Conservation (phyloP, 2,329 filamentous ascomycete genomes). For the Shiraia bambusicola region DNA sequence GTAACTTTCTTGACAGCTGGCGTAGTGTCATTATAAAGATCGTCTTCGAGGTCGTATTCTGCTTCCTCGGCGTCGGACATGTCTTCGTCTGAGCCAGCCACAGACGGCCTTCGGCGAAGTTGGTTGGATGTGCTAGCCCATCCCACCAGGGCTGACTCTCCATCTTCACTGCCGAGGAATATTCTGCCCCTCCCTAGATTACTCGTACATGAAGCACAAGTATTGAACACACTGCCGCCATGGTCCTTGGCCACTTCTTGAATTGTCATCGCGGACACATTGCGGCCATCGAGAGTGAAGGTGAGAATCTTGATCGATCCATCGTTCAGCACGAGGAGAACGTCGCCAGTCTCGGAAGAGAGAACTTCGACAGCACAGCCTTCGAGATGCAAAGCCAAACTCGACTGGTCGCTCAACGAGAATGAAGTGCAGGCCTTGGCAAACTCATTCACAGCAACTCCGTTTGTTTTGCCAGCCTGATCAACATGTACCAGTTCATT, state of each 20-base stretch:
- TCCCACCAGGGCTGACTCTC: conserved; percentile 77
- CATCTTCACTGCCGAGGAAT: conserved; percentile 83
- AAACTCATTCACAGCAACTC: conserved; percentile 89
- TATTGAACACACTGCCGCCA: conserved; percentile 64
- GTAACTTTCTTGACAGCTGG: conserved; percentile 45
- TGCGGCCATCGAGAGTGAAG: conserved; percentile 87
- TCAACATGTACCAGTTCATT: conserved; percentile 96
- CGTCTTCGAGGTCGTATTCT: conserved; percentile 56
- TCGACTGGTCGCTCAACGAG: conserved; percentile 80
- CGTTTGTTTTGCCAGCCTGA: conserved; percentile 90
- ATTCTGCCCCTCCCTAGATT: conserved; percentile 67
- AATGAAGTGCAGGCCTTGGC: conserved; percentile 81
- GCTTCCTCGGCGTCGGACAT: conserved; percentile 59
- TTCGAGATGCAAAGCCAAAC: conserved; percentile 77
- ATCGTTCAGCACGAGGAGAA: conserved; percentile 77
- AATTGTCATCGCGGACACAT: conserved; percentile 82
- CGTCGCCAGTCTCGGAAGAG: conserved; percentile 74
- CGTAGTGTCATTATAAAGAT: conserved; percentile 65
- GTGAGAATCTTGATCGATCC: conserved; percentile 74
- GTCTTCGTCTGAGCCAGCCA: conserved; percentile 53
- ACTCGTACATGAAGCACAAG: conserved; percentile 68
- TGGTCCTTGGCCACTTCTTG: conserved; percentile 63
- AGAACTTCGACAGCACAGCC: conserved; percentile 76
- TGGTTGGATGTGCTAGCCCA: conserved; percentile 68
- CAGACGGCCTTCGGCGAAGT: conserved; percentile 59